phyloP scores from a whole-genome alignment of 306 rosid species.

The Vicia faba region DNA sequence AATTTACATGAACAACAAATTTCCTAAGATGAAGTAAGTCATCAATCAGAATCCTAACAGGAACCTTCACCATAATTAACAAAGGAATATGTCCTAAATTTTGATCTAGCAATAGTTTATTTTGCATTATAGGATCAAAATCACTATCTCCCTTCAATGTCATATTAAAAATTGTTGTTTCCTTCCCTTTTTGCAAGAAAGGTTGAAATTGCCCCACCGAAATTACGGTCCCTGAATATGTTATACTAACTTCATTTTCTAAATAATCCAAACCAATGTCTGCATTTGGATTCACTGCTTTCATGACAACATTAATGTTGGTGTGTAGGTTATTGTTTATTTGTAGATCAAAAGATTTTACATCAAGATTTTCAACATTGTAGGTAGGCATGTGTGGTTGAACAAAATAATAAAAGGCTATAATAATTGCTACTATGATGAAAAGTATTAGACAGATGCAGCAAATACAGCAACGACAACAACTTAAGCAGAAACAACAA shows the following conservation, averaged over 20 bases:
- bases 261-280: slow-evolving; percentile 44
- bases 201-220: slow-evolving; percentile 40
- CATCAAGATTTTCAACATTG: slow-evolving; percentile 33
- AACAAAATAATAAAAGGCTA: background rate
- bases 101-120: slow-evolving; percentile 13
- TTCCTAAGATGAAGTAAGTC: slow-evolving; percentile 18
- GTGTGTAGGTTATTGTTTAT: slow-evolving; percentile 25
- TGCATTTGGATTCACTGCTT: slow-evolving; percentile 53
- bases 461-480: slow-evolving; percentile 18
- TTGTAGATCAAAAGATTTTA: slow-evolving; percentile 36
- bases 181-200: slow-evolving; percentile 47
- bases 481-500: slow-evolving; percentile 17
- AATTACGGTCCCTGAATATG: slow-evolving; percentile 36
- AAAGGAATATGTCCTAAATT: slow-evolving; percentile 41
- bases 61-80: slow-evolving; percentile 41
- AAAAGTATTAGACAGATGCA: slow-evolving; percentile 13
- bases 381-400: slow-evolving; percentile 47
- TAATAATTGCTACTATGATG: background rate
- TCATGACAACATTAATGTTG: slow-evolving; percentile 34
- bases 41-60: slow-evolving; percentile 40
- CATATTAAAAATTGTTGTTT: slow-evolving; percentile 33
- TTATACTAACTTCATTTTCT: slow-evolving; percentile 11
- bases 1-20: slow-evolving; percentile 36
- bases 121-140: slow-evolving; percentile 30
- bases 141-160: slow-evolving; percentile 43